phyloP scores from a whole-genome alignment of 768 basidiomycete species.

The Lentinula sp. region DNA sequence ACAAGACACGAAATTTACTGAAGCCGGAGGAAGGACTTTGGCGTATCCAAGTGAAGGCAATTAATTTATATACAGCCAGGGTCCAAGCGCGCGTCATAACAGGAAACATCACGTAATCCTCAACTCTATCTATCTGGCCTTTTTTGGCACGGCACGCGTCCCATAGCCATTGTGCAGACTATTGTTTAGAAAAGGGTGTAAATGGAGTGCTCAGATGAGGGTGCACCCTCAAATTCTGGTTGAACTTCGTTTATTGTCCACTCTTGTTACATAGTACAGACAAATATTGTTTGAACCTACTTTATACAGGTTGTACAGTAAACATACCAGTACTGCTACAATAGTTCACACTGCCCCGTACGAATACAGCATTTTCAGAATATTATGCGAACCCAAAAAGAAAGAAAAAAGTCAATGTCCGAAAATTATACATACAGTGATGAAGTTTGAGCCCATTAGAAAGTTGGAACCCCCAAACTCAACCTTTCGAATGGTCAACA shows the following conservation, averaged over 20 bases:
- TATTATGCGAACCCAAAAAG: neutral
- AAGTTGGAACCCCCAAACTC: neutral
- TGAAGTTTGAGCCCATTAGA: neutral
- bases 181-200: neutral
- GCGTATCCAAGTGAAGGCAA: neutral
- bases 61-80: neutral
- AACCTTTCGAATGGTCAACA: neutral
- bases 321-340: neutral
- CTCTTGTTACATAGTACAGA: too few relatives aligned
- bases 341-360: neutral
- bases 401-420: neutral
- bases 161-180: neutral
- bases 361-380: neutral
- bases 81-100: neutral
- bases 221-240: too few relatives aligned
- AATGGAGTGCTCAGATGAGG: too few relatives aligned
- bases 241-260: too few relatives aligned
- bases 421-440: neutral
- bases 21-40: neutral
- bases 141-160: neutral
- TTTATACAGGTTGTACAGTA: conserved; percentile 1
- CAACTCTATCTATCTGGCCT: neutral
- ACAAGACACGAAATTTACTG: neutral
- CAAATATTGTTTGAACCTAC: neutral
- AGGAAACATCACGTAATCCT: neutral